A percentile compares a stretch with the other conserved stretches of the same genome.
These are phyloP conservation scores for Ceriops decandra DNA, from an alignment of 345 rosid species.

Conservation along the genomic window DNA sequence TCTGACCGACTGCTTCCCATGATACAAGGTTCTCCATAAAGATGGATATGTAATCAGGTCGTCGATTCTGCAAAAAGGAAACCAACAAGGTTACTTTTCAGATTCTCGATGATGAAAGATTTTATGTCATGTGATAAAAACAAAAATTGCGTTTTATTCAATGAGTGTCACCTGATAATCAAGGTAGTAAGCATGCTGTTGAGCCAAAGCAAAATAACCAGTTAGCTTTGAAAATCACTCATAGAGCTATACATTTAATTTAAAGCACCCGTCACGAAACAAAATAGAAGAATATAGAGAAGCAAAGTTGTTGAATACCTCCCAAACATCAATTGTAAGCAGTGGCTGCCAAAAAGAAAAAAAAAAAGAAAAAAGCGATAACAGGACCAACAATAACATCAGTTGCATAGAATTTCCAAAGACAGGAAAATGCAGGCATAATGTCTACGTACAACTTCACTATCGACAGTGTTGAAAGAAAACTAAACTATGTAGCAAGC, in stretches of 20 bases:
- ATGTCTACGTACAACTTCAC: too few relatives aligned
- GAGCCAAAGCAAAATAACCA: slow-evolving; percentile 14
- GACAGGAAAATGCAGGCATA: background rate
- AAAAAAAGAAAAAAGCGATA: background rate
- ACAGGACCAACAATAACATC: background rate
- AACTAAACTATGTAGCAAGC: background rate
- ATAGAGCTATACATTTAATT: background rate
- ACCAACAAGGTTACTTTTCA: background rate
- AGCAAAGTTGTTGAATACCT: slow-evolving; percentile 43
- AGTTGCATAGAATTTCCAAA: background rate
- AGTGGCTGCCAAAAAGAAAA: slow-evolving; percentile 65
- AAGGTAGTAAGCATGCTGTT: slow-evolving; percentile 92
- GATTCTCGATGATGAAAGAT: background rate
- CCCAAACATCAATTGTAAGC: slow-evolving; percentile 93
- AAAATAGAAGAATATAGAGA: background rate
- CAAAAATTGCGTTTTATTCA: slow-evolving; percentile 7
- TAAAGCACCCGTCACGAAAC: background rate
- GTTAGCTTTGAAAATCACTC: background rate
- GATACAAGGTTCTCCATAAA: slow-evolving; percentile 84
- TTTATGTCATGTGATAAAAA: background rate
- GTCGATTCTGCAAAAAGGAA: slow-evolving; percentile 47
- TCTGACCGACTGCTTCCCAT: slow-evolving; percentile 73
- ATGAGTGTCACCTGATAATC: slow-evolving; percentile 67
- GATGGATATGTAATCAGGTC: slow-evolving; percentile 58
- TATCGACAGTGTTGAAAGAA: background rate